Evolutionary conservation across 108 stramenopile genomes (phyloP), one percentile per base, ranked within the genome.

Genomic region (Mediolabrus comicus): DNA sequence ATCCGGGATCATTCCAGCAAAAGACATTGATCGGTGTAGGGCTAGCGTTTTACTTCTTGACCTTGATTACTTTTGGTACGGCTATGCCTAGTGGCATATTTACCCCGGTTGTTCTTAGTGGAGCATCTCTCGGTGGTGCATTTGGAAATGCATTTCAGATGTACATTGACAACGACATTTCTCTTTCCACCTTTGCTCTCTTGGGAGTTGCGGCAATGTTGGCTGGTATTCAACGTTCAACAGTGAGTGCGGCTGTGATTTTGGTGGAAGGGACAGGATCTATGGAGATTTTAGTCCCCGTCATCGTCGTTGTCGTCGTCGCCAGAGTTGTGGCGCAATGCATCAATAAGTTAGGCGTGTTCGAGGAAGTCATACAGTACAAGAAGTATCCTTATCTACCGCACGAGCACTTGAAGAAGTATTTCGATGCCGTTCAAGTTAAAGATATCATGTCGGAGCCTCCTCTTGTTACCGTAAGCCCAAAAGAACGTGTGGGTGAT

Each of bases 231-330:
- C 81, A 86, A 57, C 55, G 88, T 59, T 72, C 70, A 0, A 82
- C 84, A 4, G 82, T 89, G n/a, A 81, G 81, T 33, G 43, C 84
- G 24, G 69, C 75, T 59, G 85, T 89, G 13, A 86, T 89, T 60
- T 41, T 89, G 28, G 74, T 89, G 16, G 88, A 89, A 75, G 85
- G 85, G 17, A 86, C 88, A 0, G 88, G 88, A 0, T 60, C 84
- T 62, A 75, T 71, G 55, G 75, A 81, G 74, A 63, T 80, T 13
- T 46, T 89, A 11, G 52, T 86, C 13, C 88, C 88, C 5, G 80
- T 83, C 24, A 82, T 89, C 43, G 74, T 84, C 33, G 68, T 76
- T 1, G 83, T 84, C 0, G 77, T 84, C 4, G 32, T 72, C 31
- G 73, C 85, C 0, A 61, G 80, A 25, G 79, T 64, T 46, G 75